Evolutionary conservation across 306 rosid species (phyloP).

Genomic region (Lathyrus aphaca): DNA sequence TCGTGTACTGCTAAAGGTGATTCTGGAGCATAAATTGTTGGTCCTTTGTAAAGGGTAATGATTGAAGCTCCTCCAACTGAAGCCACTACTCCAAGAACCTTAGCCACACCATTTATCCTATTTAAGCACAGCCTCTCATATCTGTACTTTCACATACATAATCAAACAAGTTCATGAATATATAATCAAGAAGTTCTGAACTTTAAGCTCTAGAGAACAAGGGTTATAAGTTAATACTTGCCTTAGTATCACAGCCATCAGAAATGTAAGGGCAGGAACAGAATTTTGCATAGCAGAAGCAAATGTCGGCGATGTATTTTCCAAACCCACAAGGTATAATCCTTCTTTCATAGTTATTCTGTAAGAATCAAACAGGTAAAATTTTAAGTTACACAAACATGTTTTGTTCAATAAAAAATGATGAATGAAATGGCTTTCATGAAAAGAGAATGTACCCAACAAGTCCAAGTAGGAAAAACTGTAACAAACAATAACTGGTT

Average conservation of each 20-base stretch:
- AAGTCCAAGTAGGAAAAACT: conserved; percentile 68
- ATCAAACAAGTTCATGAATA: conserved; percentile 22
- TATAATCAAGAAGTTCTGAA: neutral
- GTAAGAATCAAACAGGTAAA: conserved; percentile 23
- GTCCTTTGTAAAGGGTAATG: conserved; percentile 76
- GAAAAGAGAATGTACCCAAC: conserved; percentile 57
- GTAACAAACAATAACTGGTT: conserved; percentile 41
- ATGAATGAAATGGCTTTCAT: conserved; percentile 8
- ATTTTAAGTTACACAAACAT: conserved; percentile 5
- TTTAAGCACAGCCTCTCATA: conserved; percentile 60
- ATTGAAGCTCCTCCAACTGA: conserved; percentile 74
- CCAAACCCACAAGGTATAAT: conserved; percentile 69
- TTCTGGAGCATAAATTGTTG: conserved; percentile 57
- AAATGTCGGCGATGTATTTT: conserved; percentile 73
- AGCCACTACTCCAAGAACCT: conserved; percentile 74
- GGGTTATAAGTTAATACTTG: conserved; percentile 37
- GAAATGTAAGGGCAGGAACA: conserved; percentile 81
- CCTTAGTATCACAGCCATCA: conserved; percentile 69
- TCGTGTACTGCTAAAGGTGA: conserved; percentile 29
- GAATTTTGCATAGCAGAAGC: conserved; percentile 73
- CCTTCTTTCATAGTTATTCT: conserved; percentile 81
- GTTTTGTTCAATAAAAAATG: neutral
- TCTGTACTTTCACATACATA: conserved; percentile 43
- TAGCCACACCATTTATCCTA: conserved; percentile 66
- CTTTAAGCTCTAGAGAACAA: conserved; percentile 1